A percentile compares a stretch with the other conserved stretches of the same genome.
These are phyloP conservation scores for Phyllosticta citribraziliensis DNA, from an alignment of 2,329 filamentous ascomycete genomes.

Conservation along the genomic window DNA sequence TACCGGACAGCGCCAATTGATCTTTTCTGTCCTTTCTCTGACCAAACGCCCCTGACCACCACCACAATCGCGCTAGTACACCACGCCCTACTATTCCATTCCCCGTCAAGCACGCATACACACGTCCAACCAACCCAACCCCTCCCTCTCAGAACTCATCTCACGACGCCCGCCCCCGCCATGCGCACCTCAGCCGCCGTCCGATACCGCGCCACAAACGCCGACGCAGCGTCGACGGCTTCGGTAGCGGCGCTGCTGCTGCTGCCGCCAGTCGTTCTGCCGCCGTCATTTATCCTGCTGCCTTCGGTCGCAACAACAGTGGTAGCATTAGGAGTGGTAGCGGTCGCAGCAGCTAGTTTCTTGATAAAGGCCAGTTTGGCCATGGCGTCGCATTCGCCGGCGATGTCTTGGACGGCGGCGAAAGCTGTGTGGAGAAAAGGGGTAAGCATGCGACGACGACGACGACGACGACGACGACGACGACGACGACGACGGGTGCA, in stretches of 20 bases:
- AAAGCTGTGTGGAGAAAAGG: slow-evolving; percentile 37
- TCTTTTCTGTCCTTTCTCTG: too few species aligned
- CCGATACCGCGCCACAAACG: background rate
- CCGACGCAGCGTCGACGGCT: background rate
- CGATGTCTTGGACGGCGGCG: slow-evolving; percentile 55
- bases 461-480: too few species aligned
- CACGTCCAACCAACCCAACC: background rate
- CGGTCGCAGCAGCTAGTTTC: slow-evolving; percentile 46
- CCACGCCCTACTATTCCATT: background rate
- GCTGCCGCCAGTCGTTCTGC: too few species aligned
- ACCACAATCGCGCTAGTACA: too few species aligned
- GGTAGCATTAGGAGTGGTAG: too few species aligned
- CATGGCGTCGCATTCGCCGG: slow-evolving; percentile 67
- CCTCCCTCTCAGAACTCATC: background rate
- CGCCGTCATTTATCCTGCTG: too few species aligned
- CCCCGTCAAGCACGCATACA: too few species aligned
- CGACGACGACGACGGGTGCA: background rate
- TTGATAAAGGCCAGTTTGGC: slow-evolving; percentile 74
- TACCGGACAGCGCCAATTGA: too few species aligned
- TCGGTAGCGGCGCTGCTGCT: too few species aligned
- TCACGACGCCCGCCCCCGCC: background rate
- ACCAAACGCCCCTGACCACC: too few species aligned
- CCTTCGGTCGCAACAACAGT: too few species aligned
- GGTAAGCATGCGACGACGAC: too few species aligned
- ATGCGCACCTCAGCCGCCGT: background rate